phyloP scores from a whole-genome alignment of 2,329 filamentous ascomycete species.

The Aureobasidium sp. region DNA sequence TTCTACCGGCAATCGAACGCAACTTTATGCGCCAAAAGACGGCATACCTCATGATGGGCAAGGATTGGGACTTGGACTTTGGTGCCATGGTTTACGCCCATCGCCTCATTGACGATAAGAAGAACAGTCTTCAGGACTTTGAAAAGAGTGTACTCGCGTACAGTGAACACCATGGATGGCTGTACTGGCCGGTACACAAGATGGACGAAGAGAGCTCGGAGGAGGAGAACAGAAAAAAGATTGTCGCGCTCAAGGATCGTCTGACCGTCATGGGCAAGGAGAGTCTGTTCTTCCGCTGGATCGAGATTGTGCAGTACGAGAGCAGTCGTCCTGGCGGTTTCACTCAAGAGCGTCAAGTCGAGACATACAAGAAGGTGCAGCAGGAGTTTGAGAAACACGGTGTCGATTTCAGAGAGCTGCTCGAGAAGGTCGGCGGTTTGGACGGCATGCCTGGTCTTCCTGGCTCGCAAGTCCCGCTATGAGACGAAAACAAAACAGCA shows the following conservation, averaged over 20 bases:
- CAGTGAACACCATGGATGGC: slow-evolving; percentile 57
- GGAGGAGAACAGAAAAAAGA: slow-evolving; percentile 61
- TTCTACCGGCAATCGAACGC: slow-evolving; percentile 61
- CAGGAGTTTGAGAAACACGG: slow-evolving; percentile 64
- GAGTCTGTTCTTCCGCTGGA: slow-evolving; percentile 82
- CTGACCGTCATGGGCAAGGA: slow-evolving; percentile 73
- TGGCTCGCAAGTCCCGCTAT: not conserved
- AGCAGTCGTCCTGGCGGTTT: slow-evolving; percentile 65
- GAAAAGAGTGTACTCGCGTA: slow-evolving; percentile 61
- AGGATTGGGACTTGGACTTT: slow-evolving; percentile 83
- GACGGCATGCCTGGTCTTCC: slow-evolving; percentile 45
- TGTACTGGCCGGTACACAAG: slow-evolving; percentile 36
- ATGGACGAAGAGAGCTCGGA: slow-evolving; percentile 31
- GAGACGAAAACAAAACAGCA: not conserved
- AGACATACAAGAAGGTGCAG: slow-evolving; percentile 64
- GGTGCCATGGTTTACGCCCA: slow-evolving; percentile 67
- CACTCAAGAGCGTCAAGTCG: slow-evolving; percentile 61
- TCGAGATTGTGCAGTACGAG: slow-evolving; percentile 86
- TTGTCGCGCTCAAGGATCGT: slow-evolving; percentile 71
- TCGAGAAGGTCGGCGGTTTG: slow-evolving; percentile 59
- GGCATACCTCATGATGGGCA: slow-evolving; percentile 77
- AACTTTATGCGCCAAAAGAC: slow-evolving; percentile 66
- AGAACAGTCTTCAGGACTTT: slow-evolving; percentile 55
- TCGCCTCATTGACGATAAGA: slow-evolving; percentile 55
- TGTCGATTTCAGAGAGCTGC: slow-evolving; percentile 75